Base-by-base conservation (phyloP, 495 filamentous ascomycete species). In the Xylaria palmicola region DNA sequence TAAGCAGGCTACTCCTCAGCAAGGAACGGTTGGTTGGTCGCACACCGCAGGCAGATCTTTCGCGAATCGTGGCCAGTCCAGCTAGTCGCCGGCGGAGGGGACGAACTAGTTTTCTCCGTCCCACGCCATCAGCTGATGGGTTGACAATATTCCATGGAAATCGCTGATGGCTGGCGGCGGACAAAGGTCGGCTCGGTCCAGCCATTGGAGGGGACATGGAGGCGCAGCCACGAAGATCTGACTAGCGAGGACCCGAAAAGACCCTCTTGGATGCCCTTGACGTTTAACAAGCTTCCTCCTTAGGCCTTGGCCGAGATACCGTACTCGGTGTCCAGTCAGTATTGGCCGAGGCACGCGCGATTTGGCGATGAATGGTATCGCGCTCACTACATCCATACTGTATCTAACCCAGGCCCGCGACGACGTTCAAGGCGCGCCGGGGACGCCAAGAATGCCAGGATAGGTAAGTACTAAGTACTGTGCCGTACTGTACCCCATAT, bases 221-320 rank as follows among this genome's bases (percentile, higher is more conserved):
- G 59, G 59, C 59, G 59, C 59, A 61, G 59, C 39, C 50, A 27
- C 32, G 44, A 48, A 55, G 50, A 55, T 47, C 47, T 57, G 40
- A 37, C 55, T 48, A 57, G 41, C 30, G 41, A 57, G 20, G 22
- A 32, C 19, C 40, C 29, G 10, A 29, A 17, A 24, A n/a, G 20
- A 20, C 17, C 17, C 41, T 22, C 9, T 36, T 15, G 29, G 17
- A 30, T 47, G 40, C 13, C 41, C 20, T 32, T 26, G n/a, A 30
- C 24, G 20, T 8, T 9, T 32, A n/a, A 30, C 55, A 57, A 57
- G 55, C 41, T 57, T 48, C 55, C 41, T 48, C 41, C 9, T 57
- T 41, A n/a, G 37, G 37, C n/a, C 20, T 24, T 20, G 29, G 40
- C 53, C 40, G 37, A 32, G 22, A 3, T 22, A 34, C n/a, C 15